Evolutionary conservation across 257 asterid genomes (phyloP), one percentile per base, ranked within the genome.

Genomic region (Hygrophila difformis): DNA sequence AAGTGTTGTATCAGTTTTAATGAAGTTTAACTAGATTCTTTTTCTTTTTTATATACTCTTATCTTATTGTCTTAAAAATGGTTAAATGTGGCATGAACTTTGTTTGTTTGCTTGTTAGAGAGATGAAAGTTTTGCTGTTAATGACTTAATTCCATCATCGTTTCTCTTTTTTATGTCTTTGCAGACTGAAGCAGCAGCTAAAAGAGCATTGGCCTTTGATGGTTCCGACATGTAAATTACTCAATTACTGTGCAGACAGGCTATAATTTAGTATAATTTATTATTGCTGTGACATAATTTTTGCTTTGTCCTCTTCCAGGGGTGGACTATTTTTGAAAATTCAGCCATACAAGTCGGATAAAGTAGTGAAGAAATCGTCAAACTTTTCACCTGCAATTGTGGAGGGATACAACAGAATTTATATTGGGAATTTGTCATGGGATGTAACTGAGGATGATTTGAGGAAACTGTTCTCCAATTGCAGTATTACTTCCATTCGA

Each of bases 161-260:
- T 47, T 12, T 42, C 36, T 8, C 55, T 51, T 16, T 18, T 52
- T 59, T 44, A 31, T 61, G n/a, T n/a, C n/a, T n/a, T 49, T 72
- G 57, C 74, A 91, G 98, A 86, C 89, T 33, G 98, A 86, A 62
- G 96, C 87, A 12, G 96, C 98, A 6, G 79, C 94, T 59, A 77
- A 66, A 67, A 71, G 98, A 69, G 96, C 96, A 15, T 70, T 86
- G 72, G 86, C 82, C 34, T 75, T 91, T 63, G 94, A 85, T 57
- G 92, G 96, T 56, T 82, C 95, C 1, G 96, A 91, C 76, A 91
- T 91, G 93, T 77, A 75, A 72, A 94, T 68, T 39, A 37, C 60
- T 41, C n/a, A 19, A 39, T 41, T 46, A 47, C 24, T 35, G 1
- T 12, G 4, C 31, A 20, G 36, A 39, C 33, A 53, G 18, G 39